Conservation (phyloP, 257 asterid species). For the Pogostemon cablin region DNA sequence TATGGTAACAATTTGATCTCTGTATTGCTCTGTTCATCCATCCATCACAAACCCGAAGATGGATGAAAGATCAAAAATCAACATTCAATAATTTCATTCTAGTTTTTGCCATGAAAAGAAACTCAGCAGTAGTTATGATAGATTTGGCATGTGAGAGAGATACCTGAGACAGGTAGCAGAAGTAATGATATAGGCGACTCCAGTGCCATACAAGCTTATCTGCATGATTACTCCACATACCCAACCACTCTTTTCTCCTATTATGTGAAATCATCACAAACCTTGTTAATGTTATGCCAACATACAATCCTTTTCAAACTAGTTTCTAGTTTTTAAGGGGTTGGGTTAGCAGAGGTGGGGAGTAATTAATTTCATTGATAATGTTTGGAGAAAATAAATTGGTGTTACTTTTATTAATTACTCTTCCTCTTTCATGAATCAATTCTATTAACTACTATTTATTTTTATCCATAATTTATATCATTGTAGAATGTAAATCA, state of each 20-base stretch:
- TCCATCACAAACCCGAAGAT: neutral
- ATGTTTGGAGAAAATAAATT: too few relatives aligned
- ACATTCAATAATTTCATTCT: neutral
- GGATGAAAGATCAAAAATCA: neutral
- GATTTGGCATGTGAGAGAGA: neutral
- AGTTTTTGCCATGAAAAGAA: neutral
- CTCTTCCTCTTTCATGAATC: too few relatives aligned
- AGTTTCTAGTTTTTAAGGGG: too few relatives aligned
- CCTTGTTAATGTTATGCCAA: neutral
- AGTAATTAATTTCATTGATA: too few relatives aligned
- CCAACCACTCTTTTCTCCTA: conserved; percentile 60
- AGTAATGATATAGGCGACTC: conserved; percentile 68
- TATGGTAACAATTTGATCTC: conserved; percentile 77
- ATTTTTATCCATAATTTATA: too few relatives aligned
- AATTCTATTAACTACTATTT: too few relatives aligned
- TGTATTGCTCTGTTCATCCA: conserved; percentile 65
- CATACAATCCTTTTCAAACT: neutral
- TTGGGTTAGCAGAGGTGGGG: too few relatives aligned
- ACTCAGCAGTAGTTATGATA: too few relatives aligned
- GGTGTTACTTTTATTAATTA: too few relatives aligned
- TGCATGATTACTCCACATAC: conserved; percentile 53
- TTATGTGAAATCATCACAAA: neutral
- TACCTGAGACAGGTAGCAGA: conserved; percentile 65
- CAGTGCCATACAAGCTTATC: conserved; percentile 49
- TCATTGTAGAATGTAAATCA: too few relatives aligned